A percentile compares a stretch with the other conserved stretches of the same genome.
Evolutionary conservation across 176 grass and related monocot genomes (phyloP).

Genomic region (Poa annua): DNA sequence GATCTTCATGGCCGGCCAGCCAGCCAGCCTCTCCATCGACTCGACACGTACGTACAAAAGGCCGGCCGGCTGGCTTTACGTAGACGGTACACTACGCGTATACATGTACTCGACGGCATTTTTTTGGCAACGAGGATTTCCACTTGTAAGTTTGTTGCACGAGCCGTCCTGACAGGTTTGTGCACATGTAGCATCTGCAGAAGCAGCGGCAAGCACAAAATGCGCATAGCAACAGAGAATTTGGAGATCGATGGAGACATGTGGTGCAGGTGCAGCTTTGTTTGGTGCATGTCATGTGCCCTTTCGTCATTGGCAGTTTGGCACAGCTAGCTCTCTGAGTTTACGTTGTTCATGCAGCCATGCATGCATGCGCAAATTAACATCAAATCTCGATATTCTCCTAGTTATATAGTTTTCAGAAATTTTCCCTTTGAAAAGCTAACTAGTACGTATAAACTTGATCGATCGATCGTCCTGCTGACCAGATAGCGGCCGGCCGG

Average conservation of each 20-base stretch:
- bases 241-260: conserved; percentile 21
- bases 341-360: no score
- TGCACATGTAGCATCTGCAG: conserved; percentile 18
- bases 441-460: no score
- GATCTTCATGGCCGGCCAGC: background rate
- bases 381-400: background rate
- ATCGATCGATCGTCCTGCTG: background rate
- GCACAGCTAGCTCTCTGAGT: no score
- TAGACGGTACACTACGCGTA: conserved; percentile 56
- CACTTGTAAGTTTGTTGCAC: conserved; percentile 34
- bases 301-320: background rate
- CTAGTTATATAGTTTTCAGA: background rate
- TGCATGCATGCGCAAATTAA: background rate
- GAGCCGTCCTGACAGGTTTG: conserved; percentile 36
- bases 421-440: conserved; percentile 9
- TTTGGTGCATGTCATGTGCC: conserved; percentile 19
- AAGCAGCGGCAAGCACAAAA: conserved; percentile 28
- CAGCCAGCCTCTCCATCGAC: background rate
- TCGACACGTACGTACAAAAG: conserved; percentile 38
- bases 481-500: background rate
- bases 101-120: conserved; percentile 40
- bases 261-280: conserved; percentile 14
- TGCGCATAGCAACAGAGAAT: background rate
- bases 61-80: conserved; percentile 47
- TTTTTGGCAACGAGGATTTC: conserved; percentile 38